A percentile compares a stretch with the other conserved stretches of the same genome.
Evolutionary conservation across 2,329 filamentous ascomycete genomes (phyloP).

Genomic region (Knufia fluminis): DNA sequence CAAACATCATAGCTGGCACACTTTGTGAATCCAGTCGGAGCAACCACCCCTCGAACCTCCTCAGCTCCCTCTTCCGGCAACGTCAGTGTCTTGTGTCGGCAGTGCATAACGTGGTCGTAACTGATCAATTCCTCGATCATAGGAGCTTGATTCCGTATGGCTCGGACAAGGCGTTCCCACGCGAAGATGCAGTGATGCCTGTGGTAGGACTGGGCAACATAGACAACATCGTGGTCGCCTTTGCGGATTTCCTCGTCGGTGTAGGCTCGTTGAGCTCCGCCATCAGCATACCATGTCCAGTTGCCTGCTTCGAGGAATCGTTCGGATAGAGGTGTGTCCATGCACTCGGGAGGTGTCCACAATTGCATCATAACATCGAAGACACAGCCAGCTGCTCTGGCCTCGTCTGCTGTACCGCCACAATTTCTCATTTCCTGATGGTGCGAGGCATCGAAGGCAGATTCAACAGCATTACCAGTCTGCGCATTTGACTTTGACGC

Average conservation of each 20-base stretch:
- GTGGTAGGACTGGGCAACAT: slow-evolving; percentile 16
- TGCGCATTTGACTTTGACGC: background rate
- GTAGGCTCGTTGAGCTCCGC: slow-evolving; percentile 10
- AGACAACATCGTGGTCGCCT: slow-evolving; percentile 15
- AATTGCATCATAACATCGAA: slow-evolving; percentile 22
- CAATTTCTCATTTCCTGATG: slow-evolving; percentile 9
- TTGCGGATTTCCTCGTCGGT: slow-evolving; percentile 18
- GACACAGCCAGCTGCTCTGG: slow-evolving; percentile 16
- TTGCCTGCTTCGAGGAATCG: slow-evolving; percentile 17
- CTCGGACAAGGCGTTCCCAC: slow-evolving; percentile 17
- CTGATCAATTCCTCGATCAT: slow-evolving; percentile 18
- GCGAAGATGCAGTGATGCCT: slow-evolving; percentile 19
- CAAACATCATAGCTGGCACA: slow-evolving; percentile 18
- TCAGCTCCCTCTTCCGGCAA: slow-evolving; percentile 12
- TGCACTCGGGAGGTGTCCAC: slow-evolving; percentile 19
- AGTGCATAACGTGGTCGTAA: slow-evolving; percentile 21
- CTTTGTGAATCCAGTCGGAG: slow-evolving; percentile 18
- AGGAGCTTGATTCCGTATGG: slow-evolving; percentile 15
- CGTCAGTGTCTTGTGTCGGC: slow-evolving; percentile 13
- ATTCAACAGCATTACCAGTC: background rate
- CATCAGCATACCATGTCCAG: slow-evolving; percentile 18
- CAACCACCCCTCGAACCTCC: slow-evolving; percentile 12
- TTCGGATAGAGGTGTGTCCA: slow-evolving; percentile 16
- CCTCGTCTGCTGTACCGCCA: slow-evolving; percentile 13
- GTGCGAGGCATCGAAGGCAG: background rate